phyloP scores from a whole-genome alignment of 768 basidiomycete species.

The Auricularia auricula-judae region DNA sequence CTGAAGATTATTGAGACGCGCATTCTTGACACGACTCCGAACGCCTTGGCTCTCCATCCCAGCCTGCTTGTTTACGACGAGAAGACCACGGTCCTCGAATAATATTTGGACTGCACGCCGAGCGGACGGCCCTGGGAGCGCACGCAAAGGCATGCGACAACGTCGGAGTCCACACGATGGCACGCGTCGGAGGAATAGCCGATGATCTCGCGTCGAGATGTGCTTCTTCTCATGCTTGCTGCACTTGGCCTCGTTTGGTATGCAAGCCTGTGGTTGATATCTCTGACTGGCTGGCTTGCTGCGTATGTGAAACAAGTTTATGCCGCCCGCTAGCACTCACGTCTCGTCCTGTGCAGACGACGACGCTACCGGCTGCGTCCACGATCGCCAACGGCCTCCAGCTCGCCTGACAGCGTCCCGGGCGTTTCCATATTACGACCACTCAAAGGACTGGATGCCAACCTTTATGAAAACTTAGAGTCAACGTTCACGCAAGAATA shows the following conservation, averaged over 20 bases:
- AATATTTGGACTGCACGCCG: neutral
- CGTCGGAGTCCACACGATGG: neutral
- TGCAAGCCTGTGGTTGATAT: slow-evolving; percentile 47
- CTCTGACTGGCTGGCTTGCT: slow-evolving; percentile 52
- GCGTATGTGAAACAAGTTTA: slow-evolving; percentile 43
- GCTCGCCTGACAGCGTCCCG: slow-evolving; percentile 40
- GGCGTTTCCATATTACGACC: slow-evolving; percentile 93
- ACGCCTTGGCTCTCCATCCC: neutral
- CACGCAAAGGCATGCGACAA: neutral
- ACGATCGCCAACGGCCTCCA: slow-evolving; percentile 46
- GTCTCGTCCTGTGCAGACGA: slow-evolving; percentile 35
- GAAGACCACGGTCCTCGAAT: neutral
- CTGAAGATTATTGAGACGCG: no score
- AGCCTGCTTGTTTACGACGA: neutral
- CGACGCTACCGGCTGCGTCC: slow-evolving; percentile 62
- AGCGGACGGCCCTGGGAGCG: neutral
- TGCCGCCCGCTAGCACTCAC: neutral
- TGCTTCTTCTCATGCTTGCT: neutral
- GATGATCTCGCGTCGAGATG: neutral
- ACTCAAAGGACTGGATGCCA: slow-evolving; percentile 88
- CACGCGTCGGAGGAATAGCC: neutral
- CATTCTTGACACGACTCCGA: no score
- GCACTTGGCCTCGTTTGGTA: slow-evolving; percentile 40
- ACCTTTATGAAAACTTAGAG: slow-evolving; percentile 92
- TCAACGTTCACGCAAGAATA: slow-evolving; percentile 90